Evolutionary conservation across 768 basidiomycete genomes (phyloP).

Genomic region (Pholiota molesta): DNA sequence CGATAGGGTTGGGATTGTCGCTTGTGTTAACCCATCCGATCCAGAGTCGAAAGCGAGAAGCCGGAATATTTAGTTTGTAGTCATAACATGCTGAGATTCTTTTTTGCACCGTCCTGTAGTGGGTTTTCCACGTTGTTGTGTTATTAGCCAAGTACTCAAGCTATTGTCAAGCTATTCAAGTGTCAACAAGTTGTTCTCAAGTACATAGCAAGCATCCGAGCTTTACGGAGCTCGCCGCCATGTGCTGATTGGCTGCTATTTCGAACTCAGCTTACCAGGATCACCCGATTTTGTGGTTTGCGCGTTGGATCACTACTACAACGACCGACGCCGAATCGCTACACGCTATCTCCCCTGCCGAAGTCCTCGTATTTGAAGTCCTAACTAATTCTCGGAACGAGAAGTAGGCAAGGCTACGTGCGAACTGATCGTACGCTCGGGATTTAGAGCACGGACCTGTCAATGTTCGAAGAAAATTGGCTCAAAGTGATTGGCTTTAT

Average conservation of each 20-base stretch:
- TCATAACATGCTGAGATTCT: background rate
- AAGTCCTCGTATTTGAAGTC: background rate
- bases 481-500: background rate
- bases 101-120: background rate
- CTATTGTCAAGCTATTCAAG: too few species aligned
- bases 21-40: slow-evolving; percentile 69
- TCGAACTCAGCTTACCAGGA: background rate
- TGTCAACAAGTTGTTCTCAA: too few species aligned
- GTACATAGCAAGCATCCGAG: too few species aligned
- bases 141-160: too few species aligned
- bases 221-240: too few species aligned
- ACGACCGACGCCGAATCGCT: background rate
- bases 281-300: too few species aligned
- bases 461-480: background rate
- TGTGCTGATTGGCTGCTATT: background rate
- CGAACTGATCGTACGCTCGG: slow-evolving; percentile 5
- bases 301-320: background rate
- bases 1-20: slow-evolving; percentile 76
- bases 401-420: background rate
- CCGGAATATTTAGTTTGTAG: slow-evolving; percentile 65
- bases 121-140: too few species aligned
- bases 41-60: slow-evolving; percentile 57
- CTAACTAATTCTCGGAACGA: background rate
- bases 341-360: background rate
- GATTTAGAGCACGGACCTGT: background rate